Evolutionary conservation across 176 grass and related monocot genomes (phyloP).

Genomic region (Aegilops speltoides): DNA sequence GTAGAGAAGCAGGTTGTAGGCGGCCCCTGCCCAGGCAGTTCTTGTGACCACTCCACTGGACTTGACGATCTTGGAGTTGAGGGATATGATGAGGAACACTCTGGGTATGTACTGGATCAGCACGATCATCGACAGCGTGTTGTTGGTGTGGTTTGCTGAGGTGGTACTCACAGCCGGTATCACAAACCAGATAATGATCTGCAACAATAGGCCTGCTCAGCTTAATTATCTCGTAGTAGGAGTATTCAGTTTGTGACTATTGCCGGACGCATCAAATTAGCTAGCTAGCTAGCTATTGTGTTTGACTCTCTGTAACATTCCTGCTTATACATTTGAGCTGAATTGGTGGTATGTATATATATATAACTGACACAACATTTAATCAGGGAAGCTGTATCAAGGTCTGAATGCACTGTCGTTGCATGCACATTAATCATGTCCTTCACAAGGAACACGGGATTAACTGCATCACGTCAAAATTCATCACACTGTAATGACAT

Average conservation of each 20-base stretch:
- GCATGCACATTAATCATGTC: neutral
- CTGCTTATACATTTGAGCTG: neutral
- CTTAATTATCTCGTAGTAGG: neutral
- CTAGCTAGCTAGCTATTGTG: neutral
- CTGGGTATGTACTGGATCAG: conserved; percentile 88
- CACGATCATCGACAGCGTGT: conserved; percentile 83
- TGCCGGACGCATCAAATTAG: neutral
- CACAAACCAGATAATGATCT: conserved; percentile 85
- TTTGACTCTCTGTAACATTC: neutral
- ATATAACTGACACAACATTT: neutral
- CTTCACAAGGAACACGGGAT: neutral
- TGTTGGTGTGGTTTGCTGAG: conserved; percentile 76
- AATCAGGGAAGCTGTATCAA: neutral
- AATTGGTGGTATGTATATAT: neutral
- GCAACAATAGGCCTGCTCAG: conserved; percentile 18
- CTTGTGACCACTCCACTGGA: conserved; percentile 75
- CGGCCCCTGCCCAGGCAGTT: conserved; percentile 85
- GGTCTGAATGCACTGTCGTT: neutral
- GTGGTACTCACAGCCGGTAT: conserved; percentile 74
- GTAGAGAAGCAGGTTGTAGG: conserved; percentile 92
- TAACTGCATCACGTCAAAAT: neutral
- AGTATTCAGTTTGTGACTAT: neutral
- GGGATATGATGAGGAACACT: conserved; percentile 71
- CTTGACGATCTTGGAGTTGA: conserved; percentile 86
- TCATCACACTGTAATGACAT: neutral